These are phyloP conservation scores for Decorospora gaudefroyi DNA, from an alignment of 2,329 filamentous ascomycete genomes.

Conservation along the genomic window DNA sequence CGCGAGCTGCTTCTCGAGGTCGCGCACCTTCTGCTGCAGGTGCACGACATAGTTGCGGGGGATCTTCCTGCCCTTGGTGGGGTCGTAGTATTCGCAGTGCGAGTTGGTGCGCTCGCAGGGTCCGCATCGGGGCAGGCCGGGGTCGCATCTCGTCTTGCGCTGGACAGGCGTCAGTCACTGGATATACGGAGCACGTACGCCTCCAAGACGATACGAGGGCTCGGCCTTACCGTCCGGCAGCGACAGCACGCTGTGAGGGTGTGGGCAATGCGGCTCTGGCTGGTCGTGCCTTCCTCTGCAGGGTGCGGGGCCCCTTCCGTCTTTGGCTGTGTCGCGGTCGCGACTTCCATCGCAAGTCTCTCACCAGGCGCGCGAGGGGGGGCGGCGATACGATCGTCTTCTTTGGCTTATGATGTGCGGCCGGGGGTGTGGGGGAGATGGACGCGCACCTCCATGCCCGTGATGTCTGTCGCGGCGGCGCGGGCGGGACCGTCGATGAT, in stretches of 20 bases:
- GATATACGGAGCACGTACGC: constrained; percentile 1
- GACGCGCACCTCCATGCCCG: constrained; percentile 30
- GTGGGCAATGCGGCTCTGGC: constrained; percentile 67
- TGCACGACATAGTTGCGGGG: constrained; percentile 90
- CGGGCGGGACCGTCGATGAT: constrained; percentile 18
- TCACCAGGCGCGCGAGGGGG: constrained; percentile 16
- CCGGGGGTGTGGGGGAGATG: constrained; percentile 22
- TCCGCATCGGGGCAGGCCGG: constrained; percentile 84
- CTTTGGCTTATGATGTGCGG: constrained; percentile 17
- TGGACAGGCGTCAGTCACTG: constrained; percentile 47
- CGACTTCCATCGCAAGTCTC: constrained; percentile 29
- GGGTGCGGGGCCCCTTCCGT: constrained; percentile 28
- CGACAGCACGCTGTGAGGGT: constrained; percentile 80
- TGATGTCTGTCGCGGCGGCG: constrained; percentile 23
- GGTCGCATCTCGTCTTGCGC: constrained; percentile 96
- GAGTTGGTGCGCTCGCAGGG: constrained; percentile 92
- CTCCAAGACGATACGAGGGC: neutral
- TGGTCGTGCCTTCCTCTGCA: constrained; percentile 26
- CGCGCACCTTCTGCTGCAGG: constrained; percentile 82
- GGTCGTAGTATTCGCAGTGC: constrained; percentile 93
- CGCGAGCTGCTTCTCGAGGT: constrained; percentile 79
- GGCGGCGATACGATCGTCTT: too few species aligned
- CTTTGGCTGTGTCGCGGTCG: constrained; percentile 24
- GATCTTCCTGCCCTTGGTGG: constrained; percentile 81
- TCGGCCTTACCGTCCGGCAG: constrained; percentile 76